phyloP scores from a whole-genome alignment of 345 rosid genomes.

The Brassica carinata region DNA sequence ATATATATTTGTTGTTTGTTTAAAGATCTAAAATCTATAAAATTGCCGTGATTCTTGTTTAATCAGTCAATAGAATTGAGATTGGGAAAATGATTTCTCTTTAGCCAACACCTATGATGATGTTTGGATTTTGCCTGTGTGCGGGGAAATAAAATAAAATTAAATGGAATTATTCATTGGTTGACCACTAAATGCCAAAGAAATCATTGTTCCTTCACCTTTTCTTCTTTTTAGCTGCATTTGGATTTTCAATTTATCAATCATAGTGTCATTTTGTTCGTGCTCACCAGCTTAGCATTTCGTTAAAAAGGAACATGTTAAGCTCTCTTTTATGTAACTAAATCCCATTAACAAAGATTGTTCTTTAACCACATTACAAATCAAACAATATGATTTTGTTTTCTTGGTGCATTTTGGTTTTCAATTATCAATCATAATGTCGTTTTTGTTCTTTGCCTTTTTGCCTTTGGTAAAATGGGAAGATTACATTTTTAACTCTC shows the following conservation, averaged over 20 bases:
- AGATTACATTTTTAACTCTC: neutral
- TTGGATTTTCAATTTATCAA: constrained; percentile 35
- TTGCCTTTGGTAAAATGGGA: neutral
- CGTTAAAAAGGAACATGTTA: neutral
- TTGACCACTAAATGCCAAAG: constrained; percentile 33
- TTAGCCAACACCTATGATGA: constrained; percentile 36
- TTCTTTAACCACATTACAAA: constrained; percentile 8
- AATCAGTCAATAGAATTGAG: constrained; percentile 25
- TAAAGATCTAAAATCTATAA: neutral
- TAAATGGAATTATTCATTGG: constrained; percentile 12
- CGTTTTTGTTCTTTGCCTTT: constrained; percentile 11
- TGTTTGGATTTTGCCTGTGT: constrained; percentile 40
- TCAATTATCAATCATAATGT: constrained; percentile 31
- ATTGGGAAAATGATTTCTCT: constrained; percentile 23
- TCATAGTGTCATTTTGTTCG: constrained; percentile 31
- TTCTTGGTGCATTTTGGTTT: constrained; percentile 28
- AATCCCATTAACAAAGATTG: constrained; percentile 4
- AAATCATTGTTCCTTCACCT: constrained; percentile 19
- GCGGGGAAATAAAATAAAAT: constrained; percentile 5
- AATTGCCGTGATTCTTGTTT: constrained; percentile 2
- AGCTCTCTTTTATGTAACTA: neutral
- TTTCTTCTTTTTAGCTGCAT: constrained; percentile 14
- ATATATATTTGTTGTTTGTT: constrained; percentile 3
- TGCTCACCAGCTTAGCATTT: constrained; percentile 22
- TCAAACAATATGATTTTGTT: constrained; percentile 26